Percentiles rank a stretch among this genome's conserved stretches.
Evolutionary conservation across 305 asterid species (phyloP).

Genomic region (Rubia tinctorum): DNA sequence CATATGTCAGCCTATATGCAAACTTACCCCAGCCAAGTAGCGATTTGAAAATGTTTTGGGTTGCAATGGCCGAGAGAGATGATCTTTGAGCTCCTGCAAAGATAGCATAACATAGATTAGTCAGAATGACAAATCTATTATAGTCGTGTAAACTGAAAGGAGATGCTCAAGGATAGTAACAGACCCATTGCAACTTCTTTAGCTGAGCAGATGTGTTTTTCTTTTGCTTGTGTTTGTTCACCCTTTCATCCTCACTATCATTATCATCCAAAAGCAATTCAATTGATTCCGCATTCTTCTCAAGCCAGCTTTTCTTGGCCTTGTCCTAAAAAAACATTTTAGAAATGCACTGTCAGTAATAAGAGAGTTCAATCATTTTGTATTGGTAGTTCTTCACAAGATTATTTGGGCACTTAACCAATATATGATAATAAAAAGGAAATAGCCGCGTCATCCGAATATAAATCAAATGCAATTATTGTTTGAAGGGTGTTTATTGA

Average conservation of each 20-base stretch:
- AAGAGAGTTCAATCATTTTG: neutral
- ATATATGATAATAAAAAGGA: neutral
- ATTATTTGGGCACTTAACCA: neutral
- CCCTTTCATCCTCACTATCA: slow-evolving; percentile 93
- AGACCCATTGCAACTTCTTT: slow-evolving; percentile 75
- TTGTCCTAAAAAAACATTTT: slow-evolving; percentile 50
- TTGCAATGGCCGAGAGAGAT: slow-evolving; percentile 42
- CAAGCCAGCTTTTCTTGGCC: slow-evolving; percentile 83
- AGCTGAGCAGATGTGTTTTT: slow-evolving; percentile 66
- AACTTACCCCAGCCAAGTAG: slow-evolving; percentile 42
- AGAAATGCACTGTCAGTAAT: neutral
- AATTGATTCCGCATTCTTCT: slow-evolving; percentile 75
- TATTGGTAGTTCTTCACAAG: neutral
- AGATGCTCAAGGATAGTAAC: neutral
- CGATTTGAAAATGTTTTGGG: slow-evolving; percentile 47
- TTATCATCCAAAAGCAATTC: slow-evolving; percentile 72
- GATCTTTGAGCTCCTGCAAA: slow-evolving; percentile 37
- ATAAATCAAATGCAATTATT: neutral
- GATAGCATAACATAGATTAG: neutral
- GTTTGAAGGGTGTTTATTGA: neutral
- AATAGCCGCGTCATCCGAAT: neutral
- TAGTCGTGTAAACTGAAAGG: neutral
- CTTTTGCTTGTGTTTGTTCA: slow-evolving; percentile 57
- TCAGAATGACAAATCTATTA: neutral
- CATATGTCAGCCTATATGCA: neutral